These are phyloP conservation scores for Triangularia verruculosa DNA, from an alignment of 2,329 filamentous ascomycete genomes.

Conservation along the genomic window DNA sequence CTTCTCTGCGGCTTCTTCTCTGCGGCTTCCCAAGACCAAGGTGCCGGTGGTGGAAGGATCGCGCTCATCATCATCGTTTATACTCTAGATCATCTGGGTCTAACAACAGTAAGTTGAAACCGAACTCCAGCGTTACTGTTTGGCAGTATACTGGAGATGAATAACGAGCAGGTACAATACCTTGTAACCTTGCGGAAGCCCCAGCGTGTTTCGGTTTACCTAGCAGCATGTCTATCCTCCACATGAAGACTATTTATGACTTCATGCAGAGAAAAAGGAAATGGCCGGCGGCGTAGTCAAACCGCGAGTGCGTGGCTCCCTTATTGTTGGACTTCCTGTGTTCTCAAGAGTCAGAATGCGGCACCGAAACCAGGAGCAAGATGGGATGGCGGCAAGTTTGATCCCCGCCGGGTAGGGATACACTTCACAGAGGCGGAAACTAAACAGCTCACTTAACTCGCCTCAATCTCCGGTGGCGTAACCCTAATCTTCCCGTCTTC, in stretches of 20 bases:
- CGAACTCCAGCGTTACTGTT: background rate
- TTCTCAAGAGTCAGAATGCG: background rate
- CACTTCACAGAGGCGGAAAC: background rate
- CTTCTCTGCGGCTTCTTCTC: background rate
- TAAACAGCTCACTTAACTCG: background rate
- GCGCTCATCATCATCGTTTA: too few species aligned
- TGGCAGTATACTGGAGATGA: background rate
- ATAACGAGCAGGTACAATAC: too few species aligned
- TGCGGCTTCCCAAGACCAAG: background rate
- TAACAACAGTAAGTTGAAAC: background rate
- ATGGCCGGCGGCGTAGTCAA: background rate
- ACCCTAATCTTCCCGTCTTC: slow-evolving; percentile 1
- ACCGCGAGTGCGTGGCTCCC: background rate
- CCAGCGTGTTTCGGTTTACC: background rate
- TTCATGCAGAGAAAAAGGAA: background rate
- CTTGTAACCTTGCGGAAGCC: too few species aligned
- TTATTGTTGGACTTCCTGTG: background rate
- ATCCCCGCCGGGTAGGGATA: background rate
- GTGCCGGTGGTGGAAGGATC: background rate
- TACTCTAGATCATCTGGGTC: background rate
- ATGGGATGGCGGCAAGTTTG: background rate
- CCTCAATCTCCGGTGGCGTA: background rate
- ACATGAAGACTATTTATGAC: background rate
- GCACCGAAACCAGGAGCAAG: background rate
- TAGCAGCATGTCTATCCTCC: background rate